These are phyloP conservation scores for Mrakia blollopis DNA, from an alignment of 768 basidiomycete genomes.

Conservation along the genomic window DNA sequence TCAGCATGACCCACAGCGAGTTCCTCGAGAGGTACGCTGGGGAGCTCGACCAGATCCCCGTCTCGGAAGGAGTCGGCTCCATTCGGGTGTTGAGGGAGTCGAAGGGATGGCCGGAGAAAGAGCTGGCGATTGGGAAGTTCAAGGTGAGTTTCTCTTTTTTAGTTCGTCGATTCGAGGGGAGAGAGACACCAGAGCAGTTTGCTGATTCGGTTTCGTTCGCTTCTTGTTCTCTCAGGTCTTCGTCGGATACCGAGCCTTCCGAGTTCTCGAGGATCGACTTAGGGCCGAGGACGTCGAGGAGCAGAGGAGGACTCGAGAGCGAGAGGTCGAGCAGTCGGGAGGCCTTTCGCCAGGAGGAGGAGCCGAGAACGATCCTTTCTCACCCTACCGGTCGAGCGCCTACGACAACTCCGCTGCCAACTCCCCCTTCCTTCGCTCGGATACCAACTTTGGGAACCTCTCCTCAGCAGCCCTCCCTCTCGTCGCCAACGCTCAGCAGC, in stretches of 20 bases:
- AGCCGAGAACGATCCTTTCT: constrained; percentile 61
- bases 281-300: constrained; percentile 80
- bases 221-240: constrained; percentile 59
- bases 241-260: constrained; percentile 79
- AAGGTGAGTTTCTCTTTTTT: constrained; percentile 56
- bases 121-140: constrained; percentile 73
- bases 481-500: constrained; percentile 73
- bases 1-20: constrained; percentile 76
- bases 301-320: constrained; percentile 73
- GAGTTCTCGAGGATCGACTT: constrained; percentile 77
- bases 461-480: constrained; percentile 77
- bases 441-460: constrained; percentile 39
- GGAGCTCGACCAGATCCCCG: constrained; percentile 52
- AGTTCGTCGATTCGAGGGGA: neutral
- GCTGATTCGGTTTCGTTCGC: constrained; percentile 19
- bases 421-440: constrained; percentile 37
- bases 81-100: constrained; percentile 37
- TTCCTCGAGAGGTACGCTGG: constrained; percentile 77
- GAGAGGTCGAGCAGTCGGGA: constrained; percentile 54
- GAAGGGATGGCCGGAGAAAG: constrained; percentile 58
- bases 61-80: constrained; percentile 25
- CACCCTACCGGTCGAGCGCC: constrained; percentile 57
- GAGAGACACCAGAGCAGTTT: no score
- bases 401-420: constrained; percentile 51
- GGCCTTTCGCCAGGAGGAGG: constrained; percentile 59